Evolutionary conservation across 768 basidiomycete genomes (phyloP).

Genomic region (Rhizopogon vesiculosus): DNA sequence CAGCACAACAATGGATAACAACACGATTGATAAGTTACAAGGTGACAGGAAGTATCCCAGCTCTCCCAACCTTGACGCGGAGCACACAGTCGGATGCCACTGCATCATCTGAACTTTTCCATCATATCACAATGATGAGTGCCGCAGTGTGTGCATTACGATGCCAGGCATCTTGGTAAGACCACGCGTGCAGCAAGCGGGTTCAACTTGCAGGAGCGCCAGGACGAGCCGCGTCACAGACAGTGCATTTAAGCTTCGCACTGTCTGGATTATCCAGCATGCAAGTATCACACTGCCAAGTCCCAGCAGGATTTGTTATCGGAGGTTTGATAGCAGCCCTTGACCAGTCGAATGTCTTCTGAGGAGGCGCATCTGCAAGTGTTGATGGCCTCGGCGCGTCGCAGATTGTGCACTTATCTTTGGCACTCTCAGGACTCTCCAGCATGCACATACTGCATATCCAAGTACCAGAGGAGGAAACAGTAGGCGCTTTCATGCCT

Average conservation of each 20-base stretch:
- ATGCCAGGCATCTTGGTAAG: constrained; percentile 37
- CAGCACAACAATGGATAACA: not conserved
- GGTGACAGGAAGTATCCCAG: not conserved
- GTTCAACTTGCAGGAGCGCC: constrained; percentile 19
- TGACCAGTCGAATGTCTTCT: constrained; percentile 32
- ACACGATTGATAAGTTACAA: not conserved
- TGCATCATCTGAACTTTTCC: not conserved
- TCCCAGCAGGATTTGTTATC: constrained; percentile 17
- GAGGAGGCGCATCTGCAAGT: constrained; percentile 1
- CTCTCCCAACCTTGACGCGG: not conserved
- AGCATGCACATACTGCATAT: constrained; percentile 50
- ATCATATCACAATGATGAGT: constrained; percentile 24
- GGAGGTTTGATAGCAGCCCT: constrained; percentile 29
- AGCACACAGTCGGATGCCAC: not conserved
- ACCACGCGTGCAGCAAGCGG: constrained; percentile 37
- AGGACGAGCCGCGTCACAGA: constrained; percentile 44
- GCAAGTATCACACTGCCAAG: constrained; percentile 40
- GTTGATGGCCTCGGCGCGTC: constrained; percentile 31
- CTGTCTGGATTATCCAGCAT: constrained; percentile 40
- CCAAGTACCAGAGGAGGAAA: constrained; percentile 37
- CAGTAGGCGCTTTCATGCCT: constrained; percentile 44
- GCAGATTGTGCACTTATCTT: constrained; percentile 42
- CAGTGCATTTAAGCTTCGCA: constrained; percentile 40
- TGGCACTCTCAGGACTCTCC: constrained; percentile 30
- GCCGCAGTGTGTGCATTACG: constrained; percentile 49